Evolutionary conservation across 768 basidiomycete genomes (phyloP), one percentile per base, ranked within the genome.

Genomic region (Suillus variegatus): DNA sequence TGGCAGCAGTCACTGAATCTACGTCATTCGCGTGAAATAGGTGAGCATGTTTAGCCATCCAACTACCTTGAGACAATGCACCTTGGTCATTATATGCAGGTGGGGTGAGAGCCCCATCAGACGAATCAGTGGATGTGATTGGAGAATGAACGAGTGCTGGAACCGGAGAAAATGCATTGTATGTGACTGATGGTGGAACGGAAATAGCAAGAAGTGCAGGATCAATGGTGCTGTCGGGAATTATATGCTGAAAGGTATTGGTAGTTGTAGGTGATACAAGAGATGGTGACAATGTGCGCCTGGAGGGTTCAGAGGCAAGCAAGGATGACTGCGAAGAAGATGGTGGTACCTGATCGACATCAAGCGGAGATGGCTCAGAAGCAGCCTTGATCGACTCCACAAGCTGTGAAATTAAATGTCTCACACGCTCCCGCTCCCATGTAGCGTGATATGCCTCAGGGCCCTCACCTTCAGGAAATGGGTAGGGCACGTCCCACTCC

Each of bases 401-500:
- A 41, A 93, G 79, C 71, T 93, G 87, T 3, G 81, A 77, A 18
- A 91, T 79, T 41, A 93, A 78, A 69, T 85, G 85, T 66, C 85
- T 86, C 6, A 85, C 83, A 36, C 91, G 84, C 43, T 89, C 84
- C 55, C 77, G 82, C 66, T 87, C 84, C 92, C 92, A 93, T 35
- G 79, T 87, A 61, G 79, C 73, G 10, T 76, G 81, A 74, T 93
- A 93, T n/a, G 81, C 79, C 20, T 82, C 73, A 2, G 92, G 90
- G 2, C 89, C 92, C 68, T 94, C 88, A 36, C 90, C 92, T 57
- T 82, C 47, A 74, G 76, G 73, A 67, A 93, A 93, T 7, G 92
- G 92, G 73, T 88, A 93, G 0, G 92, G 92, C 0, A 93, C 85
- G 69, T 93, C 91, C 92, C 92, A 94, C 71, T 93, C 91, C 1